Evolutionary conservation across 106 monocot genomes (phyloP).

Genomic region (Apostasia ramifera): DNA sequence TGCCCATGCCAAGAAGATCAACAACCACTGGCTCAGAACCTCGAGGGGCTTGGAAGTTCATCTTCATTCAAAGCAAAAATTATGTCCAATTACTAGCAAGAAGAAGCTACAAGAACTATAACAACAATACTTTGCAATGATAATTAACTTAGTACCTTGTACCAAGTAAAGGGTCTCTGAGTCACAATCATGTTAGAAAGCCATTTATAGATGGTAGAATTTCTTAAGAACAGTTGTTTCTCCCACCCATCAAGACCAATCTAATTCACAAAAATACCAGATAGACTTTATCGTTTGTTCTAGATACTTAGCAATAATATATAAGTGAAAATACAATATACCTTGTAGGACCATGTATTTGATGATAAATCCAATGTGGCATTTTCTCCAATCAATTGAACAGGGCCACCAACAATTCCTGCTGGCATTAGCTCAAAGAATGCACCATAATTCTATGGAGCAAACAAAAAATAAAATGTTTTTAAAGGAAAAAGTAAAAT

Average conservation of each 20-base stretch:
- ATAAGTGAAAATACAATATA: background rate
- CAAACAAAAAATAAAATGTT: background rate
- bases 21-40: conserved; percentile 41
- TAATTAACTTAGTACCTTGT: conserved; percentile 33
- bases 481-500: no score
- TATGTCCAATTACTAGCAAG: no score
- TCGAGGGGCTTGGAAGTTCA: conserved; percentile 51
- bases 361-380: conserved; percentile 39
- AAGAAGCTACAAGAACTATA: background rate
- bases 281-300: no score
- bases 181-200: conserved; percentile 14
- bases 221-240: conserved; percentile 2
- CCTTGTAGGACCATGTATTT: conserved; percentile 64
- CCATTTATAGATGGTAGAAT: conserved; percentile 18
- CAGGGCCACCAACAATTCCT: conserved; percentile 58
- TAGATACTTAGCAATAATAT: no score
- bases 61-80: conserved; percentile 2
- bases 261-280: background rate
- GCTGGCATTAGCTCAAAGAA: conserved; percentile 33
- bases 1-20: conserved; percentile 45
- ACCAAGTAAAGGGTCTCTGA: conserved; percentile 71
- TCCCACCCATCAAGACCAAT: conserved; percentile 32
- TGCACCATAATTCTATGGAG: conserved; percentile 67
- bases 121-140: background rate
- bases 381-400: conserved; percentile 29